Base-by-base conservation (phyloP, 2,329 filamentous ascomycete species). In the Pseudogymnoascus sp. region DNA sequence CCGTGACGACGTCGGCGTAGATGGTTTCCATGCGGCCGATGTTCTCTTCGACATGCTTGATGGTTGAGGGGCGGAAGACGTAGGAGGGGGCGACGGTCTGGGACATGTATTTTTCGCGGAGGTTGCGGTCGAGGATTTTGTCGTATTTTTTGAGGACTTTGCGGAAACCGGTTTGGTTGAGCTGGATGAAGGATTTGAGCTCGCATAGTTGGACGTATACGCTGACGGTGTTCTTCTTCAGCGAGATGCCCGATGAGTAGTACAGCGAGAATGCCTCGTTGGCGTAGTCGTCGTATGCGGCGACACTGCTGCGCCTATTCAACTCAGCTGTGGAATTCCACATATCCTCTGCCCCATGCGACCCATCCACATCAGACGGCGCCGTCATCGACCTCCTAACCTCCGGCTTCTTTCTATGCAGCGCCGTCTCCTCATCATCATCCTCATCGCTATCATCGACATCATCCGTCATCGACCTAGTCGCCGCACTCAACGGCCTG, bases 121-220 rank as follows among this genome's bases (percentile, higher is more conserved):
- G 80, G 69, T 88, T 88, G 67, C 88, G 88, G 75, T 97, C 89
- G 63, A 96, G 78, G 63, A 90, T 97, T 80, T 99, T 99, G 81
- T 99, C 95, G 72, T 95, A 99, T 76, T 99, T 99, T 78, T 99
- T 99, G 68, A 97, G 78, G 0, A 96, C 93, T 77, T 99, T 99
- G 71, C 88, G 86, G 77, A 99, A 99, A 11, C 95, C 95, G 0
- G 95, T 99, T 76, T 90, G 89, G 81, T 99, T 99, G 66, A 99
- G 85, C 77, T 97, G 93, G 62, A 93, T 88, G 72, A 93, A 99
- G 1, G 93, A 97, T 73, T 96, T 96, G 70, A 99, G 84, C 75
- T 97, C 95, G 77, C 93, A 97, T 16, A 97, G 80, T 67, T 91
- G 89, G 52, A 99, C 95, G 72, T 97, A 99, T 64, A 93, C 80